Evolutionary conservation across 2,329 filamentous ascomycete species (phyloP), one percentile per base, ranked within the genome.

Genomic region (Monascus ruber): DNA sequence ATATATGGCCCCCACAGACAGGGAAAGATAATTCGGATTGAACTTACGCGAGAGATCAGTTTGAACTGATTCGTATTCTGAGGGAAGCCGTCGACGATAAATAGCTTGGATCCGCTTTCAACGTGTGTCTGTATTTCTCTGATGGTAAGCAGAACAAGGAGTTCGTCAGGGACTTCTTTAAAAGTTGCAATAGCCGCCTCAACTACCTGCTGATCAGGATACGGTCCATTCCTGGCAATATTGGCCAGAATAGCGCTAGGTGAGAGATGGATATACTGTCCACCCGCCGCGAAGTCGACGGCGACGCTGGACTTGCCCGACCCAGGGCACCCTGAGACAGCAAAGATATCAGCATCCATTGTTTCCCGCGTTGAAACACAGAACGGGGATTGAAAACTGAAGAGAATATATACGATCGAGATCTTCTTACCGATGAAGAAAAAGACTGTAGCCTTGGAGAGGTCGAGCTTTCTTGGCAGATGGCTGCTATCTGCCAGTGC

Each of bases 81-180:
- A 5, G 37, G 37, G 11, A 33, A 38, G 4, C 26, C 31, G 24
- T 38, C 37, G 17, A 38, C 10, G n/a, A 38, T 17, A n/a, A 38
- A 38, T 10, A 24, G 24, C 7, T 24, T 5, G 24, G 7, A 6
- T 7, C 35, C 35, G 3, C 31, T 10, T 4, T 37, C 28, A 5
- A 37, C 5, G 5, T 24, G 35, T 8, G 6, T 6, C 28, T 29
- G 28, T 10, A 29, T 29, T 6, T 6, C 10, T 10, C 28, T 29
- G 28, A 29, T 29, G 3, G 10, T 10, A 3, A 29, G 28, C 6
- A 29, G 6, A 29, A 29, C 28, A 6, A 29, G 10, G 6, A 29
- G 6, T 6, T 29, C 28, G 10, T 29, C 28, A 29, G 28, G 28
- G 28, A 29, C 28, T 29, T 10, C 10, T 10, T 29, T 29, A 10